Evolutionary conservation across 495 filamentous ascomycete species (phyloP).

Genomic region (Pyrenopolyporus hunteri): DNA sequence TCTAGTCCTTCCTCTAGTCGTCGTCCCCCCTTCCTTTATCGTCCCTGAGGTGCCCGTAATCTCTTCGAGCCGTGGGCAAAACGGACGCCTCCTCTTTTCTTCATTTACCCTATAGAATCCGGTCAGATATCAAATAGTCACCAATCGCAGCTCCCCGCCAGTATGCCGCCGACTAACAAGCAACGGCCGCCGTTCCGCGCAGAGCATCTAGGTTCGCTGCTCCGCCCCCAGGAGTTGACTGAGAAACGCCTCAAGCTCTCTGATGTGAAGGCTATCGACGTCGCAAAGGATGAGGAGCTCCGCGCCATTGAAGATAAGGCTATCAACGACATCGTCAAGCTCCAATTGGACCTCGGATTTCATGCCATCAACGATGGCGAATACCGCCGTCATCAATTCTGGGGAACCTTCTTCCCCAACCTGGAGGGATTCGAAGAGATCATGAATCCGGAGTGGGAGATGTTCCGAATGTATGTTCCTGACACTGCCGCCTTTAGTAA

Average conservation of each 20-base stretch:
- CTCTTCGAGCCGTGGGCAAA: not conserved
- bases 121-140: not conserved
- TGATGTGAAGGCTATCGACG: slow-evolving; percentile 44
- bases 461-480: slow-evolving; percentile 71
- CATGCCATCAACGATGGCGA: slow-evolving; percentile 71
- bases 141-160: not conserved
- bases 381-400: slow-evolving; percentile 62
- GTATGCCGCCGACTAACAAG: slow-evolving; percentile 48
- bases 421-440: slow-evolving; percentile 71
- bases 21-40: not conserved
- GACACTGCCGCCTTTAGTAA: slow-evolving; percentile 69
- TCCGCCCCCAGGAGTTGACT: slow-evolving; percentile 66
- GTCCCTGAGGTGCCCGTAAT: not conserved
- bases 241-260: slow-evolving; percentile 58
- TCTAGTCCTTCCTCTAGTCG: slow-evolving; percentile 7
- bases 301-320: slow-evolving; percentile 62
- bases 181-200: slow-evolving; percentile 72
- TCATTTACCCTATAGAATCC: not conserved
- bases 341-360: slow-evolving; percentile 68
- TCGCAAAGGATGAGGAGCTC: slow-evolving; percentile 45
- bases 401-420: slow-evolving; percentile 70
- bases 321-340: slow-evolving; percentile 65
- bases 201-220: slow-evolving; percentile 74
- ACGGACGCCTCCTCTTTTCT: not conserved
- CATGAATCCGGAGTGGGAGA: slow-evolving; percentile 59